phyloP scores from a whole-genome alignment of 129 eudicot species.

The Deinandra increscens region DNA sequence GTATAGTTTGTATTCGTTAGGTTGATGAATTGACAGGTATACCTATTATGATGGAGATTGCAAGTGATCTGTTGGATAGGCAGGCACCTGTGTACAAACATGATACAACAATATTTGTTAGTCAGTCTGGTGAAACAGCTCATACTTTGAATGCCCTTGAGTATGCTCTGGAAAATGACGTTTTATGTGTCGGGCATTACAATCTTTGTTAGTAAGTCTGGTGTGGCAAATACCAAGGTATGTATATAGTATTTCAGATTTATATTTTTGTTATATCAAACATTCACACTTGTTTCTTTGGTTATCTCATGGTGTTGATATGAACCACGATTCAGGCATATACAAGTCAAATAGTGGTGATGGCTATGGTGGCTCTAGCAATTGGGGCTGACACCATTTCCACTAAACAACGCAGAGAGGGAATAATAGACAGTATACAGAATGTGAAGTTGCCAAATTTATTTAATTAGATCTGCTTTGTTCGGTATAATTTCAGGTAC shows the following conservation, averaged over 20 bases:
- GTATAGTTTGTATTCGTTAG: not conserved
- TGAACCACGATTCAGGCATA: constrained; percentile 84
- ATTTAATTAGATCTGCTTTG: no score
- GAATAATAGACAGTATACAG: no score
- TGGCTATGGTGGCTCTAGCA: constrained; percentile 99
- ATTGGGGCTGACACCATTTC: constrained; percentile 77
- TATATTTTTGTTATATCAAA: not conserved
- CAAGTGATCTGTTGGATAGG: constrained; percentile 93
- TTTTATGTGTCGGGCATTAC: constrained; percentile 96
- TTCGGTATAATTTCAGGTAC: no score
- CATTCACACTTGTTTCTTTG: constrained; percentile 8
- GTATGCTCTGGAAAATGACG: constrained; percentile 90
- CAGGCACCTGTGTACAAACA: constrained; percentile 94
- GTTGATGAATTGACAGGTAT: constrained; percentile 48
- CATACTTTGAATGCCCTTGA: constrained; percentile 85
- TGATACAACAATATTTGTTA: constrained; percentile 82
- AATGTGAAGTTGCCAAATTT: no score
- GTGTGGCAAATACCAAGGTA: constrained; percentile 99
- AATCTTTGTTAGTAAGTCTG: constrained; percentile 89
- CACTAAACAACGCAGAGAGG: constrained; percentile 82
- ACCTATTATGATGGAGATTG: constrained; percentile 93
- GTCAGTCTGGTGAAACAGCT: no score
- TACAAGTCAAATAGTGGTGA: constrained; percentile 96
- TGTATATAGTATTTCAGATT: not conserved
- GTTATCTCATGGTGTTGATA: constrained; percentile 5